Evolutionary conservation across 345 rosid species (phyloP).

Genomic region (Excoecaria cochinchinensis): DNA sequence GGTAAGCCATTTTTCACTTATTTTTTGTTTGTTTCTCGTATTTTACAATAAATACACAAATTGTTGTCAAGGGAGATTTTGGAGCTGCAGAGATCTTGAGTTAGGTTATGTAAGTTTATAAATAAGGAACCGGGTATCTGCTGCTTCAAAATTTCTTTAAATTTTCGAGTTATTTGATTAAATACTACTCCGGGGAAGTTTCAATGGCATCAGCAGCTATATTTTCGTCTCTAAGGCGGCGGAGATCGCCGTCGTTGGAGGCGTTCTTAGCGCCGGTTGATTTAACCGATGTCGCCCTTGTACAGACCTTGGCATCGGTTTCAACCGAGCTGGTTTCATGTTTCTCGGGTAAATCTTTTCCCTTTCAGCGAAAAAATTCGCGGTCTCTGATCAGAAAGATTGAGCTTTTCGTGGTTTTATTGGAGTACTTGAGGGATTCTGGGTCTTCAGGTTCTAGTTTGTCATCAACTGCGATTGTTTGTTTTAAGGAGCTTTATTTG

Average conservation of each 20-base stretch:
- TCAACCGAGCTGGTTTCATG: conserved; percentile 58
- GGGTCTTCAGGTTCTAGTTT: conserved; percentile 30
- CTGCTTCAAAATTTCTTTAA: conserved; percentile 8
- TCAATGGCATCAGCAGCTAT: conserved; percentile 80
- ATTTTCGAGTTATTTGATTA: background rate
- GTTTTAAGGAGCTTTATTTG: conserved; percentile 84
- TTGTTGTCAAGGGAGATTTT: background rate
- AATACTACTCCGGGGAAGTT: background rate
- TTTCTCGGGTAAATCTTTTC: conserved; percentile 41
- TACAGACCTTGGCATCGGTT: conserved; percentile 59
- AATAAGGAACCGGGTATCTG: conserved; percentile 2
- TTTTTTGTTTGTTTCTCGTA: background rate
- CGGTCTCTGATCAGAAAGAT: conserved; percentile 71
- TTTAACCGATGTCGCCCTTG: conserved; percentile 61
- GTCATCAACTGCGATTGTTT: conserved; percentile 54
- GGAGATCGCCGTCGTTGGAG: conserved; percentile 74
- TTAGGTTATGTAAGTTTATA: background rate
- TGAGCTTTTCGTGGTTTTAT: conserved; percentile 58
- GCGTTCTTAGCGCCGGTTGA: conserved; percentile 85
- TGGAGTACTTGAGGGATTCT: conserved; percentile 62
- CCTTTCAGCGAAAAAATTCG: conserved; percentile 71
- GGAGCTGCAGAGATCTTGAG: conserved; percentile 12
- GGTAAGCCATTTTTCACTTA: conserved; percentile 4
- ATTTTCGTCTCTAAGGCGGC: conserved; percentile 74
- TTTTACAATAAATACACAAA: background rate